Evolutionary conservation across 345 rosid species (phyloP).

Genomic region (Citrus inodora): DNA sequence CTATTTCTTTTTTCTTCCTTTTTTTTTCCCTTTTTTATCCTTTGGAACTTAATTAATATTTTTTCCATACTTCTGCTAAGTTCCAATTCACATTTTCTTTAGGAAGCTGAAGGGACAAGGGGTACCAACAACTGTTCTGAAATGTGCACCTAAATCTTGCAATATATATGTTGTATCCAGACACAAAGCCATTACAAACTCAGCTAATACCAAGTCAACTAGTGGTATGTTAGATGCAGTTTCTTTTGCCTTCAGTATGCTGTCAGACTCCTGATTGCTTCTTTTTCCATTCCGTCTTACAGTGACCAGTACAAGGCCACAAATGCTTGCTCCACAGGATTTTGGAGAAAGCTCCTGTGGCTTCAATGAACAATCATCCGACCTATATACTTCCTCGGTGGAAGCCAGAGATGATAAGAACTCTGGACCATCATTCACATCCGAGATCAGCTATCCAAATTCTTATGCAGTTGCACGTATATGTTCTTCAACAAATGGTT

Average conservation of each 20-base stretch:
- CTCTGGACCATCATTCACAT: slow-evolving; percentile 21
- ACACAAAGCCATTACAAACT: slow-evolving; percentile 42
- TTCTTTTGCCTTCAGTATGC: not conserved
- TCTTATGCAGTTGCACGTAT: slow-evolving; percentile 15
- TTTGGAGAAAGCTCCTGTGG: slow-evolving; percentile 26
- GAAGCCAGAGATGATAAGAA: slow-evolving; percentile 23
- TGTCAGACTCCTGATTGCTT: slow-evolving; percentile 11
- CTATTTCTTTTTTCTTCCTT: not conserved
- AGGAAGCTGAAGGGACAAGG: slow-evolving; percentile 58
- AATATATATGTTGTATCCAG: slow-evolving; percentile 50
- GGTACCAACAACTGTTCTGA: slow-evolving; percentile 48
- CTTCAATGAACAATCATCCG: slow-evolving; percentile 23
- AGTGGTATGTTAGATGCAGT: slow-evolving; percentile 30
- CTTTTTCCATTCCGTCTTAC: slow-evolving; percentile 1
- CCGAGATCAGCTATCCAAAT: slow-evolving; percentile 22
- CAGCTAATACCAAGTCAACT: slow-evolving; percentile 27
- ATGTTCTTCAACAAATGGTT: slow-evolving; percentile 6
- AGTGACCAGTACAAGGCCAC: slow-evolving; percentile 19
- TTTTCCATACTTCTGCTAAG: not conserved
- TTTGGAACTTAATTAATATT: not conserved
- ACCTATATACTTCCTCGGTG: slow-evolving; percentile 16
- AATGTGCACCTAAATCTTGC: slow-evolving; percentile 48
- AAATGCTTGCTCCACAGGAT: slow-evolving; percentile 15
- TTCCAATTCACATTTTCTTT: slow-evolving; percentile 2
- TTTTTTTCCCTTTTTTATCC: not conserved